Evolutionary conservation across 768 basidiomycete genomes (phyloP).

Genomic region (Rubroboletus satanas): DNA sequence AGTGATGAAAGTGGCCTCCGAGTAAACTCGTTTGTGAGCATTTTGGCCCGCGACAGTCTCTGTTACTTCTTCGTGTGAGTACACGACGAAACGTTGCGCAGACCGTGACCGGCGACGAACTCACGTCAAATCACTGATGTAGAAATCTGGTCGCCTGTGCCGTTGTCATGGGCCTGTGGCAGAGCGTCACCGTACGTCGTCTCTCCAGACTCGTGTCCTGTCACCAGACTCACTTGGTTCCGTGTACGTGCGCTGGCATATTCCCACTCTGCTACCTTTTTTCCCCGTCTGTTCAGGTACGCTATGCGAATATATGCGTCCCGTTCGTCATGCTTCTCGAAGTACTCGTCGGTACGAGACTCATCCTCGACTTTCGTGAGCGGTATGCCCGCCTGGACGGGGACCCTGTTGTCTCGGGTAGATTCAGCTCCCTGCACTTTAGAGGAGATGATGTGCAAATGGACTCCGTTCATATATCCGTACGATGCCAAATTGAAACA

Average conservation of each 20-base stretch:
- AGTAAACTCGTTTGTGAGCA: conserved; percentile 19
- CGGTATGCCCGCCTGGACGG: conserved; percentile 20
- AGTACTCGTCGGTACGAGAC: conserved; percentile 28
- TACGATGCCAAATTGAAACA: conserved; percentile 20
- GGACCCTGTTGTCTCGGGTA: conserved; percentile 4
- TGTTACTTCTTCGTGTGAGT: conserved; percentile 33
- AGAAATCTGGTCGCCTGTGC: conserved; percentile 27
- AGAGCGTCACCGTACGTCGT: conserved; percentile 19
- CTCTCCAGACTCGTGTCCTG: neutral
- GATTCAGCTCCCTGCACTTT: conserved; percentile 17
- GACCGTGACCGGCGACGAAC: neutral
- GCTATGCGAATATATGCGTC: conserved; percentile 29
- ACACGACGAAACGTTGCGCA: no score
- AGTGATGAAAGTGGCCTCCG: conserved; percentile 1
- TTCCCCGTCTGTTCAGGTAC: conserved; percentile 7
- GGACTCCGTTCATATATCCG: conserved; percentile 1
- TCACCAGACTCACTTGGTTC: neutral
- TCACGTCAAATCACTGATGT: neutral
- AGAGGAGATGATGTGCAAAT: conserved; percentile 3
- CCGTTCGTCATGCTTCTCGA: conserved; percentile 33
- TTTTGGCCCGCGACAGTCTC: conserved; percentile 29
- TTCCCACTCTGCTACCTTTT: neutral
- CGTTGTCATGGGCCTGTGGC: conserved; percentile 28
- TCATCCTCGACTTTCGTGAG: conserved; percentile 32
- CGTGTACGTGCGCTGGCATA: neutral